Evolutionary conservation across 768 basidiomycete species (phyloP), one percentile per base, ranked within the genome.

Genomic region (Pisolithus tinctorius): DNA sequence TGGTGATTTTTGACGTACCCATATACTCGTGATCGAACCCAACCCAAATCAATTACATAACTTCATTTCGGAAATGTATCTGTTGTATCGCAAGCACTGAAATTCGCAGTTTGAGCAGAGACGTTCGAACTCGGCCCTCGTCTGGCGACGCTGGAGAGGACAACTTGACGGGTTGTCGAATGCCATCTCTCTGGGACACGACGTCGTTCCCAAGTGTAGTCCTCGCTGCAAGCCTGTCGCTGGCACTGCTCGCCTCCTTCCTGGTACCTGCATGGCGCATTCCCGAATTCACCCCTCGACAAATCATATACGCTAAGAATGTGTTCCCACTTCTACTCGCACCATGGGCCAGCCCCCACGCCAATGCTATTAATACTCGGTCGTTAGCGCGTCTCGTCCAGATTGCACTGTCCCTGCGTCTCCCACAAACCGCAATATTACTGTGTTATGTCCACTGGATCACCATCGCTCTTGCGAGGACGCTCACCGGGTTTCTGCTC

Each of bases 241-340:
- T 31, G 10, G 7, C 30, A 10, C 9, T 8, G 34, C 2, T 54
- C 11, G 41, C 57, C 23, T 40, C 57, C 0, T 43, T 56, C 23
- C 7, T 54, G 23, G 46, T 43, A 26, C 44, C 54, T 3, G 23
- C 51, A 20, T 56, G 57, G 31, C 57, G 34, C 7, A 47, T 58
- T 16, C 52, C 60, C 29, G 63, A 63, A 58, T 74, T 73, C 48
- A 63, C 66, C 2, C 72, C 73, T 10, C 71, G 66, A 16, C 72
- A 71, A 60, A 42, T 73, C 20, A 61, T 74, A 47, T 62, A 70
- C 49, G 62, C 67, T 7, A 60, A 58, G 34, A 62, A 74, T 50
- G 51, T 70, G 0, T 45, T 63, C 9, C 59, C 67, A 9, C 58
- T 74, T 7, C 45, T 75, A 4, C 40, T 69, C 11, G 69, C 69